Base-by-base conservation (phyloP, 1,284 basidiomycete species). In the Dichomitus squalens region DNA sequence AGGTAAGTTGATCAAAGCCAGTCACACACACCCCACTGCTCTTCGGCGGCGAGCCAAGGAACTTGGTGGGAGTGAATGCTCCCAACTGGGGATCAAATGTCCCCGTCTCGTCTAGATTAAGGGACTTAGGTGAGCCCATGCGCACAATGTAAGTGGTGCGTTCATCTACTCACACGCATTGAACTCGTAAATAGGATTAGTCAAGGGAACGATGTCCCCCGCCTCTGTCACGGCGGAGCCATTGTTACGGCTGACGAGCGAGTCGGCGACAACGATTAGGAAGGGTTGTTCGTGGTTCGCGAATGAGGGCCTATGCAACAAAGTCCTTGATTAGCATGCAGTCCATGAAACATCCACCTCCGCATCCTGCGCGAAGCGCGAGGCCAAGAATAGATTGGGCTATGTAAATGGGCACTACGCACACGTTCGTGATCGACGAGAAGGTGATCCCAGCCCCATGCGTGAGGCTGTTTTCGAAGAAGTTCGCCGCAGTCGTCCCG, bases 1-100 rank as follows among this genome's bases (percentile, higher is more conserved):
- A 71, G n/a, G 73, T 67, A 0, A 75, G 68, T 58, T 82, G 79
- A 52, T 84, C 82, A 64, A 79, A 84, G n/a, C 75, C 76, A 0
- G 75, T 76, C 2, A 77, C 71, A 53, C 83, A 85, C 4, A 73
- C 33, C 21, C 71, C 74, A 8, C 66, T 64, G 54, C 79, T 80
- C 5, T n/a, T n/a, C 29, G 29, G 11, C 11, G 69, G 72, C 16
- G 78, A 78, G n/a, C 79, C 80, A 16, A 82, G 60, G 55, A 75
- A 72, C 54, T 73, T 68, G 35, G 74, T 77, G 0, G 77, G 77
- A 6, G 71, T 72, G 58, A 79, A 80, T 0, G 79, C 77, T 14
- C 74, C 73, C 2, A 82, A 66, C 47, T 70, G 70, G 21, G 79
- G 76, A 53, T 82, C 81, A 58, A 69, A 82, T 3, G 78, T 80